Conservation (phyloP, 2,329 filamentous ascomycete genomes). For the Acephala macrosclerotiorum region DNA sequence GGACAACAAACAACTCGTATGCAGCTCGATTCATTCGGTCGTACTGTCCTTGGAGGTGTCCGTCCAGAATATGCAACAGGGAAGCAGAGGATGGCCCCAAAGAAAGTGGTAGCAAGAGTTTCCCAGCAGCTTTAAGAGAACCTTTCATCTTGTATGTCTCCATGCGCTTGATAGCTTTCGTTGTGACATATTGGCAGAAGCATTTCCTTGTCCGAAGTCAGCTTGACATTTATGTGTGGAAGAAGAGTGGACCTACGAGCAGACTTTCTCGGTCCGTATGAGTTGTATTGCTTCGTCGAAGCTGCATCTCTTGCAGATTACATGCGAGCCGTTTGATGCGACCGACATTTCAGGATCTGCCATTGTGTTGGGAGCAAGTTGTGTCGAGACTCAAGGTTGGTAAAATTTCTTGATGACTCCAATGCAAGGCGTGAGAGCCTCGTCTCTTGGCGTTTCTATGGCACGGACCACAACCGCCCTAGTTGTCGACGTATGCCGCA, state of each 20-base stretch:
- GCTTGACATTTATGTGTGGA: constrained; percentile 21
- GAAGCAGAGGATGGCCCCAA: constrained; percentile 82
- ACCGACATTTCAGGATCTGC: constrained; percentile 16
- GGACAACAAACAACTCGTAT: constrained; percentile 71
- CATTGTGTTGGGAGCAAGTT: constrained; percentile 24
- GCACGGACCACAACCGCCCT: constrained; percentile 10
- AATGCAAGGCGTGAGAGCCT: neutral
- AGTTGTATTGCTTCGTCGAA: constrained; percentile 38
- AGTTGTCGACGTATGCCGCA: constrained; percentile 6
- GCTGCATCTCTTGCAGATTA: constrained; percentile 42
- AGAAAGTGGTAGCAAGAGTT: constrained; percentile 80
- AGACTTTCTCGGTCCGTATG: constrained; percentile 44
- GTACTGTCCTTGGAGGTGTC: constrained; percentile 71
- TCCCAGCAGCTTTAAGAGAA: constrained; percentile 42
- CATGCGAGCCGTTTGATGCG: constrained; percentile 14
- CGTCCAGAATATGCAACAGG: constrained; percentile 77
- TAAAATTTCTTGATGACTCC: constrained; percentile 16
- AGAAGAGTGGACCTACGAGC: constrained; percentile 37
- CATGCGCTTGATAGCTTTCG: constrained; percentile 83
- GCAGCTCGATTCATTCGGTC: constrained; percentile 68
- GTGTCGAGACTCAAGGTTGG: constrained; percentile 6
- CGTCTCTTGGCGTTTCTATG: constrained; percentile 11
- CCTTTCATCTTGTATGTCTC: constrained; percentile 65
- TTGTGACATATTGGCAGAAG: constrained; percentile 78
- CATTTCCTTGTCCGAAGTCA: constrained; percentile 63